phyloP scores from a whole-genome alignment of 164 flowering plant genomes.

The Nymphaea colorata region DNA sequence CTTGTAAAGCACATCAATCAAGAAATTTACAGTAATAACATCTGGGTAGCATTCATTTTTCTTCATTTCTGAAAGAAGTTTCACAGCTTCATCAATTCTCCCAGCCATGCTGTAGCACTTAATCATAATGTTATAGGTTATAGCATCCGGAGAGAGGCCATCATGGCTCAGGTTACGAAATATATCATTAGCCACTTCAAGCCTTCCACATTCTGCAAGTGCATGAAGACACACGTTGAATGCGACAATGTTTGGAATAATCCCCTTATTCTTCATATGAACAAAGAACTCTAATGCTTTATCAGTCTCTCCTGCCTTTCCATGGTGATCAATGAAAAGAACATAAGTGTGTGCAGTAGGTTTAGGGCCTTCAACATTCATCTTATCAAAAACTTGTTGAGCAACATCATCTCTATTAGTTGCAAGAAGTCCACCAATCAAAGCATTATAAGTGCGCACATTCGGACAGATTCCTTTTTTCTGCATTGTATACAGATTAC shows the following conservation, averaged over 20 bases:
- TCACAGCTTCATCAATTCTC: slow-evolving; percentile 62
- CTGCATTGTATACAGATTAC: slow-evolving; percentile 43
- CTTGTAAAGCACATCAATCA: slow-evolving; percentile 75
- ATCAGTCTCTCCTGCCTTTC: slow-evolving; percentile 53
- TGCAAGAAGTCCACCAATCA: slow-evolving; percentile 71
- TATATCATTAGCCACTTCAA: slow-evolving; percentile 49
- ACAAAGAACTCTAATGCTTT: slow-evolving; percentile 71
- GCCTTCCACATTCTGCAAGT: slow-evolving; percentile 59
- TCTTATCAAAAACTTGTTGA: slow-evolving; percentile 28
- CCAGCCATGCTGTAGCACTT: slow-evolving; percentile 72
- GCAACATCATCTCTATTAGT: slow-evolving; percentile 48
- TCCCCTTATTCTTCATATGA: slow-evolving; percentile 62
- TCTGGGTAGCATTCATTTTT: slow-evolving; percentile 49
- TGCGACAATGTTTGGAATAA: slow-evolving; percentile 71
- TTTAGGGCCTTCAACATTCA: slow-evolving; percentile 44
- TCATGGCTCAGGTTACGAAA: slow-evolving; percentile 41
- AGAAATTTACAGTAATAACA: slow-evolving; percentile 53
- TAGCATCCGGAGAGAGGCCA: slow-evolving; percentile 72
- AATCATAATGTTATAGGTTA: slow-evolving; percentile 94
- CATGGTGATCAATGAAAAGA: slow-evolving; percentile 81
- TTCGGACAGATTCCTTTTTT: slow-evolving; percentile 54
- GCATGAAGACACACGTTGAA: slow-evolving; percentile 71
- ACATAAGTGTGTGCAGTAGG: slow-evolving; percentile 64
- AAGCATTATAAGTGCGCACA: slow-evolving; percentile 68
- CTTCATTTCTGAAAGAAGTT: slow-evolving; percentile 54